Evolutionary conservation across 371 early-diverging fungal genomes (phyloP).

Genomic region (Parasitella parasitica): DNA sequence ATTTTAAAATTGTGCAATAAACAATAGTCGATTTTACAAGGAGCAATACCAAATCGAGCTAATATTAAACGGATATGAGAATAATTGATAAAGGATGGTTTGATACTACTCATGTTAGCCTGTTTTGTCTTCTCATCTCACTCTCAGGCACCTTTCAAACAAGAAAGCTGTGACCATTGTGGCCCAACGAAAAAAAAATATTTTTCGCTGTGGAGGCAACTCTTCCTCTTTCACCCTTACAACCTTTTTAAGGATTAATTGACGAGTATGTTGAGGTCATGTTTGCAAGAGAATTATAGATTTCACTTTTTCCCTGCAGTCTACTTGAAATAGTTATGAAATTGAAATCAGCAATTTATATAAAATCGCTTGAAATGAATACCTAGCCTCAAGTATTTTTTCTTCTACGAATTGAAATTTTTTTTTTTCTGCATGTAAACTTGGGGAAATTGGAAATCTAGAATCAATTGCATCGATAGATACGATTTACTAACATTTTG

Average conservation of each 20-base stretch:
- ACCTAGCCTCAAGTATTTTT: too few species aligned
- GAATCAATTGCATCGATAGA: not conserved
- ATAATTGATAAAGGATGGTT: too few species aligned
- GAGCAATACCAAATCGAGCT: too few species aligned
- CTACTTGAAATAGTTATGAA: not conserved
- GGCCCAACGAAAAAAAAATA: too few species aligned
- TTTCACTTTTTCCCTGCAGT: not conserved
- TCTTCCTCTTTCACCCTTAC: not conserved
- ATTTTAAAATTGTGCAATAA: too few species aligned
- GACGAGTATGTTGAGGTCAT: not conserved
- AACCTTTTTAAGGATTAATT: not conserved
- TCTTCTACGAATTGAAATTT: not conserved
- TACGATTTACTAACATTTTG: not conserved
- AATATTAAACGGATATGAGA: too few species aligned
- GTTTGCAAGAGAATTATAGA: not conserved
- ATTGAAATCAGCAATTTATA: not conserved
- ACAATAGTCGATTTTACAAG: too few species aligned
- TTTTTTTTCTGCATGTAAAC: not conserved
- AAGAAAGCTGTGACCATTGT: too few species aligned
- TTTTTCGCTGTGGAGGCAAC: too few species aligned
- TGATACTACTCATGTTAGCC: too few species aligned
- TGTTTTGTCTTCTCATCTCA: too few species aligned
- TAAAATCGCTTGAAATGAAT: not conserved
- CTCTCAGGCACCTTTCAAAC: too few species aligned
- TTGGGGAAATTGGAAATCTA: not conserved